Conservation (phyloP, 2,329 filamentous ascomycete genomes). For the Gliomastix tumulicola region DNA sequence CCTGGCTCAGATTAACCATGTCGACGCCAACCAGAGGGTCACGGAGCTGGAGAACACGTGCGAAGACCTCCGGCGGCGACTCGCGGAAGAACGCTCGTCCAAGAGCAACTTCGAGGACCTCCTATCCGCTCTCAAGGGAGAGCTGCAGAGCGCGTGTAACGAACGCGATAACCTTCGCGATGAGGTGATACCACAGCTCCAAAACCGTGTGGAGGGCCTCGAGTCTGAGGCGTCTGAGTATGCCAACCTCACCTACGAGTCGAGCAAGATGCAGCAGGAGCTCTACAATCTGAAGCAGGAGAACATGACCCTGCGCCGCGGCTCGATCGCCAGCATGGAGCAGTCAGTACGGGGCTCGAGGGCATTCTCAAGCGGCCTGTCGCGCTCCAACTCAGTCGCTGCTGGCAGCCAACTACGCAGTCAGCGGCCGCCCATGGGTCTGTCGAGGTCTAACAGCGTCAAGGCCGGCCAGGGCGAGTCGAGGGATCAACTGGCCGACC, state of each 20-base stretch:
- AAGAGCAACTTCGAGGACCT: constrained; percentile 95
- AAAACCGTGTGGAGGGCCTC: constrained; percentile 68
- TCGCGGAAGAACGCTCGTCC: constrained; percentile 77
- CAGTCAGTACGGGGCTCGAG: constrained; percentile 4
- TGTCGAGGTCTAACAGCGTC: constrained; percentile 55
- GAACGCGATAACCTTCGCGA: constrained; percentile 90
- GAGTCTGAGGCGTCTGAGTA: constrained; percentile 68
- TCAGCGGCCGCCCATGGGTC: constrained; percentile 24
- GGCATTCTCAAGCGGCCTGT: constrained; percentile 18
- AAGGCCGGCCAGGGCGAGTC: constrained; percentile 47
- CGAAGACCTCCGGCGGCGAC: constrained; percentile 74
- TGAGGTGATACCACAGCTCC: constrained; percentile 75
- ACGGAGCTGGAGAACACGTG: constrained; percentile 74
- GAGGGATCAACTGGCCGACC: constrained; percentile 65
- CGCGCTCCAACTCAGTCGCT: constrained; percentile 61
- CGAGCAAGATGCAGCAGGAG: constrained; percentile 82
- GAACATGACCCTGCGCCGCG: constrained; percentile 51
- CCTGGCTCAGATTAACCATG: constrained; percentile 44
- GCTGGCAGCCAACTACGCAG: constrained; percentile 38
- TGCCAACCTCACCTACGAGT: constrained; percentile 70
- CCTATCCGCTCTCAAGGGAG: constrained; percentile 72
- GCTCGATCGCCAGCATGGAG: constrained; percentile 11
- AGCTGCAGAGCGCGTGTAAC: constrained; percentile 75
- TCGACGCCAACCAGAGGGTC: constrained; percentile 54
- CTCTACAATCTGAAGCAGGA: constrained; percentile 62